phyloP scores from a whole-genome alignment of 441 rosid genomes.

The Kokia cookei region DNA sequence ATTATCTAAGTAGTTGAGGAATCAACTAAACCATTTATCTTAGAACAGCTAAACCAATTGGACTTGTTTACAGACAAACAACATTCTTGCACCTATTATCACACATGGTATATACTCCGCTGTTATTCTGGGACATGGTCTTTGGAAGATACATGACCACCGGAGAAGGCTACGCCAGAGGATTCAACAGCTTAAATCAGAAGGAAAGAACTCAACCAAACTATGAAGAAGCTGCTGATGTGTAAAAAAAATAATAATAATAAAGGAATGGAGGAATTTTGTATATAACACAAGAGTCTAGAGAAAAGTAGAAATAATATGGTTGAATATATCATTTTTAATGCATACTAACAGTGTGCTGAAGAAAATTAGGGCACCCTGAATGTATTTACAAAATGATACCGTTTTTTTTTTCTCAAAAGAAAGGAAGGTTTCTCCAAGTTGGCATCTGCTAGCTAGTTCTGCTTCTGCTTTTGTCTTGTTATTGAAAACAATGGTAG shows the following conservation, averaged over 20 bases:
- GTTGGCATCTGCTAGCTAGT: not conserved
- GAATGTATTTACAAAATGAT: not conserved
- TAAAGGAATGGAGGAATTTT: slow-evolving; percentile 9
- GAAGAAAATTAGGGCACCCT: not conserved
- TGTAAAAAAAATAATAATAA: not conserved
- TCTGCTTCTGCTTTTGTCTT: not conserved
- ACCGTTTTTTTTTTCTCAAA: not conserved
- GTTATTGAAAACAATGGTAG: not conserved
- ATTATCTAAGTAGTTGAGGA: not conserved
- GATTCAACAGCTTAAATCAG: slow-evolving; percentile 49
- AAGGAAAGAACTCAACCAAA: slow-evolving; percentile 29
- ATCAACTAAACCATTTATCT: not conserved
- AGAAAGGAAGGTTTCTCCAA: not conserved
- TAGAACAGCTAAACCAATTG: not conserved
- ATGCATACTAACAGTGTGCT: slow-evolving; percentile 9
- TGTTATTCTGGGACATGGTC: slow-evolving; percentile 79
- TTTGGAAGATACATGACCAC: slow-evolving; percentile 87
- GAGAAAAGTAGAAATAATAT: slow-evolving; percentile 6
- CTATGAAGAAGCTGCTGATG: not conserved
- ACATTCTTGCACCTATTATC: slow-evolving; percentile 78
- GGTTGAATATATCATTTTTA: slow-evolving; percentile 3
- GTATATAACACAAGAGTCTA: slow-evolving; percentile 13
- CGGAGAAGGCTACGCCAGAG: slow-evolving; percentile 60
- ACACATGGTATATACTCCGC: slow-evolving; percentile 91
- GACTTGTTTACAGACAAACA: slow-evolving; percentile 50